Evolutionary conservation across 441 rosid species (phyloP), one percentile per base, ranked within the genome.

Genomic region (Syzygium malaccense): DNA sequence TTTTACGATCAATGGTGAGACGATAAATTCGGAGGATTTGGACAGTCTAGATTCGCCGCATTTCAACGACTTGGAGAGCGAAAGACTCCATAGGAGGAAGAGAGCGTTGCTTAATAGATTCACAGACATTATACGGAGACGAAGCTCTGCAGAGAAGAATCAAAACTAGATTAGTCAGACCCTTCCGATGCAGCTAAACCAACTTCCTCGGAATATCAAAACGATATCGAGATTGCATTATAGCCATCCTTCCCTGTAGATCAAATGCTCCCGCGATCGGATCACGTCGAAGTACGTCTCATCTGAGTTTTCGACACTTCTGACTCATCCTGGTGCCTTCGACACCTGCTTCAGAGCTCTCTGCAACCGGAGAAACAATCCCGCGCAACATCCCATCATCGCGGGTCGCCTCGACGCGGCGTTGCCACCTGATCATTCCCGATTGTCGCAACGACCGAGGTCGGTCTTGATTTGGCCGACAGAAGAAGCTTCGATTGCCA

Each of bases 101-200:
- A 95, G 91, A 71, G 96, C 98, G 14, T 88, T 97, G 90, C 89
- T 96, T 1, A 88, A 95, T 83, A 96, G 98, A 88, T 95, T 98
- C 88, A 94, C 98, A 10, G 97, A 95, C 75, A 94, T 98, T 14
- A 89, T 96, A 28, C 89, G 93, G 87, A 94, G 95, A 91, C 94
- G 92, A 64, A 90, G 92, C 68, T 89, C 60, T 92, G 92, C 62
- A 90, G 92, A 90, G 93, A 93, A 87, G 96, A 94, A 62, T 88
- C 91, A 54, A 86, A 92, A 45, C 30, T 78, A n/a, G 90, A 90
- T 28, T 8, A 37, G 33, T 57, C 62, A 5, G 62, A 5, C 18
- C 26, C 26, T 30, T 14, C 55, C 14, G 4, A 32, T 66, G 23
- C 78, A 18, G 8, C 78, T 23, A 23, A 75, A 41, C 20, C 26